Conservation (phyloP, 2,329 filamentous ascomycete genomes). For the Cryphonectria japonica region DNA sequence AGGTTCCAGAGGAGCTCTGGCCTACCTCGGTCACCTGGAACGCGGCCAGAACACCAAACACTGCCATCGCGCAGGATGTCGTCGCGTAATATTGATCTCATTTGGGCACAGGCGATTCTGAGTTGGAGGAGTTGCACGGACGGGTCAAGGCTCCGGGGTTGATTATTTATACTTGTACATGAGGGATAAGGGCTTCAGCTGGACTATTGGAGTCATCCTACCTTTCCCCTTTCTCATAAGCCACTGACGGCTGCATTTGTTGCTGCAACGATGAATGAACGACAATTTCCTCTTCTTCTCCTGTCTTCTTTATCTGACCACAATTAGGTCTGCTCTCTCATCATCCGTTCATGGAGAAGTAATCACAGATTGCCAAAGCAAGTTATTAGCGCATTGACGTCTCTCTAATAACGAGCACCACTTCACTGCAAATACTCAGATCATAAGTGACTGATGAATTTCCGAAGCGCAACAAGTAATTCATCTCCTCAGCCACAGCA, state of each 20-base stretch:
- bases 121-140: background rate
- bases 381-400: background rate
- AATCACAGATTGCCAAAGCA: background rate
- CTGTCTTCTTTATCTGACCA: background rate
- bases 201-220: background rate
- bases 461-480: background rate
- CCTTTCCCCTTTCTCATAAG: background rate
- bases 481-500: background rate
- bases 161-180: background rate
- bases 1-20: background rate
- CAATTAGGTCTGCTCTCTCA: background rate
- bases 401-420: background rate
- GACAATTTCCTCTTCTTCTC: background rate
- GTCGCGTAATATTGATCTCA: background rate
- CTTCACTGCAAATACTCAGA: background rate
- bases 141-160: background rate
- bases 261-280: conserved; percentile 16
- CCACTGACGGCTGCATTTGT: background rate
- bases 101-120: conserved; percentile 3
- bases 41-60: background rate
- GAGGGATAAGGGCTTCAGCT: background rate
- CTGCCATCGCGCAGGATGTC: conserved; percentile 15
- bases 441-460: background rate
- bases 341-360: background rate
- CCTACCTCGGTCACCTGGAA: conserved; percentile 2